A percentile compares a stretch with the other conserved stretches of the same genome.
These are phyloP conservation scores for Taphrina flavorubra DNA, from an alignment of 1,139 yeast genomes.

Conservation along the genomic window DNA sequence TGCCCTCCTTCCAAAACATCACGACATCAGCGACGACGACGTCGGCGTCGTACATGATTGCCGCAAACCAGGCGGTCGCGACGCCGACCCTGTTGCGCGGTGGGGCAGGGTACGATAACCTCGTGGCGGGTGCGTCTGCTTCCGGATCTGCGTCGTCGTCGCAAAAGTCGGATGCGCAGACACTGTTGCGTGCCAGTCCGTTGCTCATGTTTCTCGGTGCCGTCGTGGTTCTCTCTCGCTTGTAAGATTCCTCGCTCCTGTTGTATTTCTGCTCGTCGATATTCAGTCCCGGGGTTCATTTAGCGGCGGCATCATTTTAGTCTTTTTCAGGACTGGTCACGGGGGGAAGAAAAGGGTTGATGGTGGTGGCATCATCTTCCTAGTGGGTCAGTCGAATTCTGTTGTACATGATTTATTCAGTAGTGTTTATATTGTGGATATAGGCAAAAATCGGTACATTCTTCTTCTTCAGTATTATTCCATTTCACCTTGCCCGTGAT, in stretches of 20 bases:
- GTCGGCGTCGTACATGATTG: slow-evolving; percentile 11
- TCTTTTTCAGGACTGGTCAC: neutral
- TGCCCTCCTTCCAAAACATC: slow-evolving; percentile 14
- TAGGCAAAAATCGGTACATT: too few relatives aligned
- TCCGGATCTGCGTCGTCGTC: slow-evolving; percentile 6
- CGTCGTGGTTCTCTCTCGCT: slow-evolving; percentile 19
- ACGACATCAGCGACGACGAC: neutral
- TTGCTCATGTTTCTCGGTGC: slow-evolving; percentile 25
- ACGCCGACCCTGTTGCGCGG: slow-evolving; percentile 28
- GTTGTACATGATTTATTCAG: too few relatives aligned
- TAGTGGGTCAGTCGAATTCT: too few relatives aligned
- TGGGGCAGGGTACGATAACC: slow-evolving; percentile 35
- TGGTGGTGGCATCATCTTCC: too few relatives aligned
- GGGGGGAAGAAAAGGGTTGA: neutral
- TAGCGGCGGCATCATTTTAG: neutral
- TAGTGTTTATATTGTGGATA: too few relatives aligned
- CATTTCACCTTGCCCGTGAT: too few relatives aligned
- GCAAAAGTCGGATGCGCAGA: slow-evolving; percentile 27
- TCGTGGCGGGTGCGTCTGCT: slow-evolving; percentile 16
- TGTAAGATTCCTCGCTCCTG: neutral
- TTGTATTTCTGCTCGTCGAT: neutral
- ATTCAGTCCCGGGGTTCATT: neutral
- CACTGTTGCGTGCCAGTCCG: slow-evolving; percentile 5
- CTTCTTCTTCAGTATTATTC: too few relatives aligned
- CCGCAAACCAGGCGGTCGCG: slow-evolving; percentile 12